Conservation (phyloP, 73 alveolate species). For the Paramecium caudatum region DNA sequence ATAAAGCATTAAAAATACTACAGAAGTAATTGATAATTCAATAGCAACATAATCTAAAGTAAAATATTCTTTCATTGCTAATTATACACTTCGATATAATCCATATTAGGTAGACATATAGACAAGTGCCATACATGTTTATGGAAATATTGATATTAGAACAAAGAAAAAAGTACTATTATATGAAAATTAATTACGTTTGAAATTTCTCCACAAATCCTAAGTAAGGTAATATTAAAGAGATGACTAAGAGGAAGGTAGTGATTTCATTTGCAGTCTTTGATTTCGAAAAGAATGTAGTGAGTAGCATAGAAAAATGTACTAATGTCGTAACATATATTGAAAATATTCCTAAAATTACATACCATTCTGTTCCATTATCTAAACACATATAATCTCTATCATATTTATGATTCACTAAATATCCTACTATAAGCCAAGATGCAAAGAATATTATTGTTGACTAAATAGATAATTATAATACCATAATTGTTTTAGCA, state of each 20-base stretch:
- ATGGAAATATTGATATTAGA: constrained; percentile 2
- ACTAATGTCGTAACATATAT: constrained; percentile 3
- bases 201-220: constrained; percentile 41
- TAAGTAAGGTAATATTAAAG: not conserved
- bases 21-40: not conserved
- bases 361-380: not conserved
- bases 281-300: constrained; percentile 54
- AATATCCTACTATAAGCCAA: not conserved
- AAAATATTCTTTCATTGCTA: not conserved
- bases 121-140: not conserved
- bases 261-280: constrained; percentile 40
- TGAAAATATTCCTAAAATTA: not conserved
- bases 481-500: constrained; percentile 32
- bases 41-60: not conserved
- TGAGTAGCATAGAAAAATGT: not conserved
- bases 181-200: not conserved
- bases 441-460: not conserved
- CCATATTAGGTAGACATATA: constrained; percentile 17
- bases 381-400: not conserved
- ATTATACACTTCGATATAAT: not conserved
- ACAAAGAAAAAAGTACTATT: constrained; percentile 23
- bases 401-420: not conserved
- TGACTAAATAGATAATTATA: not conserved
- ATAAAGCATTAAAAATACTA: constrained; percentile 15
- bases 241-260: not conserved